Conservation (phyloP, 2,329 filamentous ascomycete species). For the Trichoderma afroharzianum region DNA sequence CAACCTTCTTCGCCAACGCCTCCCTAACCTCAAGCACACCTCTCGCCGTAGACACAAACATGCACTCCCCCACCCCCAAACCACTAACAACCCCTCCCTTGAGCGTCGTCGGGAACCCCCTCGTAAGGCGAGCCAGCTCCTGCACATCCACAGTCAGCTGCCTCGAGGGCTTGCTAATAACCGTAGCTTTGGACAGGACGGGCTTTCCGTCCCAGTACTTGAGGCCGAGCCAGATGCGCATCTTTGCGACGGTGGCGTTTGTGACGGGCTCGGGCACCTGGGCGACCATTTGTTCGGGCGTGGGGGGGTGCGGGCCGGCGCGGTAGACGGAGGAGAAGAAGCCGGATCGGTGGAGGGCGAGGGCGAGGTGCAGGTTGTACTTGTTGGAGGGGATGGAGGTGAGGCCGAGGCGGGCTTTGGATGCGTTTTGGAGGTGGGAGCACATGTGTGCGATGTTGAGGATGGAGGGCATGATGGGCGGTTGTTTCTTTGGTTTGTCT, state of each 20-base stretch:
- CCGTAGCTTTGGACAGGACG: constrained; percentile 63
- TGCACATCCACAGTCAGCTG: constrained; percentile 62
- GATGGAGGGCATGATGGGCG: constrained; percentile 47
- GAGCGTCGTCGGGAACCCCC: constrained; percentile 58
- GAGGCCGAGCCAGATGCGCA: constrained; percentile 81
- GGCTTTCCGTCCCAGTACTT: constrained; percentile 87
- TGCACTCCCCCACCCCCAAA: constrained; percentile 73
- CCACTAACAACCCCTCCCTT: constrained; percentile 69
- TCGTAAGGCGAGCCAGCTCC: constrained; percentile 61
- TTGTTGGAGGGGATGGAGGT: constrained; percentile 80
- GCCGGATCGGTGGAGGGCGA: constrained; percentile 77
- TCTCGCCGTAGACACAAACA: constrained; percentile 73
- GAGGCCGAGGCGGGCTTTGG: constrained; percentile 74
- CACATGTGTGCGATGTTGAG: constrained; percentile 74
- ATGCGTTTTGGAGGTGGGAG: constrained; percentile 88
- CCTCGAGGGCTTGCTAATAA: constrained; percentile 72
- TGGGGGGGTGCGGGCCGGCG: constrained; percentile 54
- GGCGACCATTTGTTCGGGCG: constrained; percentile 43
- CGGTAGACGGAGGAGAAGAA: constrained; percentile 79
- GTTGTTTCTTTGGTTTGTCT: not conserved
- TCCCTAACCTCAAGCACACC: constrained; percentile 81
- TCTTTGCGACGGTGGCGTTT: constrained; percentile 64
- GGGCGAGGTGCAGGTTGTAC: constrained; percentile 70
- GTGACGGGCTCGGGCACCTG: constrained; percentile 57
- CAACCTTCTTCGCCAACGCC: constrained; percentile 73